Evolutionary conservation across 202 grass and related monocot species (phyloP), one percentile per base, ranked within the genome.

Genomic region (Zoysia matrella): DNA sequence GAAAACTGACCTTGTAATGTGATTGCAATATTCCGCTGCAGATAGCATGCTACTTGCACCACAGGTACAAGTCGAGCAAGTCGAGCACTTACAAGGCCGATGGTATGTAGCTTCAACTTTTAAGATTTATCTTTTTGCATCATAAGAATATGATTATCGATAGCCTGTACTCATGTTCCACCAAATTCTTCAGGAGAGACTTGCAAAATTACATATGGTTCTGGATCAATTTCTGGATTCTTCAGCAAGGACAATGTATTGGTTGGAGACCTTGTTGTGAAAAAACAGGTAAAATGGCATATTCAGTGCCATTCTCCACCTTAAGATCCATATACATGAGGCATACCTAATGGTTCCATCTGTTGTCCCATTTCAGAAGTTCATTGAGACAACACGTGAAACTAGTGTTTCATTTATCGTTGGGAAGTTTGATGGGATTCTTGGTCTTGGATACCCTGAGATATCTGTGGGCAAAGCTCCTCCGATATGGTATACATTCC

Each of bases 361-460:
- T 13, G 2, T 80, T 60, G n/a, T 46, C 13, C 10, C 65, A 52
- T 88, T 70, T 62, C 80, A 99, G 96, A 87, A 93, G 73, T 95
- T 94, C 81, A 95, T 99, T 1, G 93, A 95, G 89, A 83, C 91
- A 52, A 99, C 89, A 8, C 83, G 87, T 0, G 96, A 98, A 84
- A 16, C 78, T 8, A 95, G 96, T 16, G 6, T 86, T 12, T 77
- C 82, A 66, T 98, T 98, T 65, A 49, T 98, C 53, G 0, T 92
- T 13, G 91, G 82, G 44, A 98, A 98, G 67, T 98, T 95, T 60
- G 96, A 98, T 81, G 96, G 96, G n/a, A 93, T 98, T 65, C 87
- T 98, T 71, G 96, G 96, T 18, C 96, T 95, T 73, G 96, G 96
- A 63, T 98, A 86, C 76, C 96, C 83, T 13, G 91, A 98, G 8